These are phyloP conservation scores for Lanzia echinophila DNA, from an alignment of 2,329 filamentous ascomycete species.

Conservation along the genomic window DNA sequence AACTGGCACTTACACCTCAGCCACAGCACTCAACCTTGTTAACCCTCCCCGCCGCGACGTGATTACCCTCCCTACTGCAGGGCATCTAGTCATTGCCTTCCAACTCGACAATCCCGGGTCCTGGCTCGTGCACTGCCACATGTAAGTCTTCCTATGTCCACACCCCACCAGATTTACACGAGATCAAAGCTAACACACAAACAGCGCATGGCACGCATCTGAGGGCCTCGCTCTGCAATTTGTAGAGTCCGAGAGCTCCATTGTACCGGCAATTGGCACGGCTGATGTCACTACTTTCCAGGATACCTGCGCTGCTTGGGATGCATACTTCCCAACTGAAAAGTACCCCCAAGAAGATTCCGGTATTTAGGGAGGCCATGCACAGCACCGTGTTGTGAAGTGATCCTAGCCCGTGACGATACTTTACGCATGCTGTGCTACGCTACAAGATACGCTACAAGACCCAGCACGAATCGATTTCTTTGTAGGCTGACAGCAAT, in stretches of 20 bases:
- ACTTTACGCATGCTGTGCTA: too few relatives aligned
- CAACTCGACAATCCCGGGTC: constrained; percentile 29
- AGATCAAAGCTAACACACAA: too few relatives aligned
- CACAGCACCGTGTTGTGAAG: too few relatives aligned
- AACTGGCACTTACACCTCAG: constrained; percentile 31
- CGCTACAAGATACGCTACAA: too few relatives aligned
- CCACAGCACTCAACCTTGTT: constrained; percentile 27
- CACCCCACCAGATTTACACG: too few relatives aligned
- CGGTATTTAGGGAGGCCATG: constrained; percentile 17
- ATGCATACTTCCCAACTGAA: constrained; percentile 12
- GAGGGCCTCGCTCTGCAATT: constrained; percentile 47
- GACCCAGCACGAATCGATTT: too few relatives aligned
- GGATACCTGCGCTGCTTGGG: constrained; percentile 21
- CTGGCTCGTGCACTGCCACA: constrained; percentile 33
- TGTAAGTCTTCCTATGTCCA: too few relatives aligned
- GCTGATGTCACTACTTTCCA: constrained; percentile 12
- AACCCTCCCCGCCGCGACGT: constrained; percentile 49
- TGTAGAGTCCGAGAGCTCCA: constrained; percentile 32
- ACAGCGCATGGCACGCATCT: constrained; percentile 48
- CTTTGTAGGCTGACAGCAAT: too few relatives aligned
- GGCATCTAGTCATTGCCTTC: constrained; percentile 28
- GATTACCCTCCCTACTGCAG: constrained; percentile 36
- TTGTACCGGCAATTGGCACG: constrained; percentile 12
- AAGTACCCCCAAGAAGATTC: constrained; percentile 22
- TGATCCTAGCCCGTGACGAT: too few relatives aligned